Conservation (phyloP, 1,284 basidiomycete species). For the Earliella scabrosa region DNA sequence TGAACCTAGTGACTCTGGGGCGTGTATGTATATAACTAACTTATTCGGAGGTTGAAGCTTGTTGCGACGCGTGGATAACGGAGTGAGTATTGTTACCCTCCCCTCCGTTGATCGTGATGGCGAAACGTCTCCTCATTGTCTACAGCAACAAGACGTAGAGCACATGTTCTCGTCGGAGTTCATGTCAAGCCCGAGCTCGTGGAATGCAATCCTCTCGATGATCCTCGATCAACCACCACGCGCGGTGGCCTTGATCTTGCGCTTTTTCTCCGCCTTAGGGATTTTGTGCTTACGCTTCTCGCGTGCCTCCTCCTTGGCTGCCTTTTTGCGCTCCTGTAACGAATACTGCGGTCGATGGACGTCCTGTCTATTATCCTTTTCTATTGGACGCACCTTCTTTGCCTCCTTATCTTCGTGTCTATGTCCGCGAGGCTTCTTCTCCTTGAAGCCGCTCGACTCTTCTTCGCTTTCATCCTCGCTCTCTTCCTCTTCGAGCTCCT, state of each 20-base stretch:
- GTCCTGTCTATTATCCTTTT: background rate
- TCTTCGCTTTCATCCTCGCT: constrained; percentile 41
- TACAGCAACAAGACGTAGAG: too few relatives aligned
- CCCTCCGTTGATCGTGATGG: too few relatives aligned
- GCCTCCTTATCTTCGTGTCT: constrained; percentile 90
- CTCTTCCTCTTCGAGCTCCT: constrained; percentile 31
- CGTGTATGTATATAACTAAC: constrained; percentile 13
- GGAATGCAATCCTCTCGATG: too few relatives aligned
- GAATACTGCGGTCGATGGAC: background rate
- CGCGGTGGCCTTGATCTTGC: constrained; percentile 68
- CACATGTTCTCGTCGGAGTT: too few relatives aligned
- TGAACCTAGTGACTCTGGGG: background rate
- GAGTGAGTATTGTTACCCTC: too few relatives aligned
- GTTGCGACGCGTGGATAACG: too few relatives aligned
- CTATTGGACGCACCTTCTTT: constrained; percentile 71
- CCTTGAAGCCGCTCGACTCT: constrained; percentile 43
- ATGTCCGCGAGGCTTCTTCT: constrained; percentile 77
- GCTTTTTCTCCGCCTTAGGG: constrained; percentile 92
- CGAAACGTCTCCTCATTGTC: too few relatives aligned
- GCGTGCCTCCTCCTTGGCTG: constrained; percentile 83
- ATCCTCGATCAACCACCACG: too few relatives aligned
- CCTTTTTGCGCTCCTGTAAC: constrained; percentile 85
- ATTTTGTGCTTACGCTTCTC: constrained; percentile 93
- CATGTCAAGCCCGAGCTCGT: too few relatives aligned
- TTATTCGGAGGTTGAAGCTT: constrained; percentile 2